Conservation (phyloP, 2,329 filamentous ascomycete genomes). For the Volutella citrinella region DNA sequence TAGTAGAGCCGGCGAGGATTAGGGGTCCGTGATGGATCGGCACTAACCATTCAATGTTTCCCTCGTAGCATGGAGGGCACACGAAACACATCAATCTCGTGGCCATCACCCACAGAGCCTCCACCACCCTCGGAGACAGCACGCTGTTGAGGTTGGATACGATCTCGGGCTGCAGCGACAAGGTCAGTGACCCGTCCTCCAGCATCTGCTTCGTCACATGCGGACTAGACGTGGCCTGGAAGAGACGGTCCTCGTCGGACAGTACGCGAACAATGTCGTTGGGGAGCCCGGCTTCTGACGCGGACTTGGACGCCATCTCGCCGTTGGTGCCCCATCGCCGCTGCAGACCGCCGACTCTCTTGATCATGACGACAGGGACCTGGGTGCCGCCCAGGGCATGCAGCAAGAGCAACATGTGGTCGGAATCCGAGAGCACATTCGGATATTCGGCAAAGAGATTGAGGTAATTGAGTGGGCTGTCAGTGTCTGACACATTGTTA, state of each 20-base stretch:
- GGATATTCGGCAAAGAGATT: slow-evolving; percentile 25
- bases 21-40: no score
- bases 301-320: slow-evolving; percentile 22
- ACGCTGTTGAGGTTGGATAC: not conserved
- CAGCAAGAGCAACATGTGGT: slow-evolving; percentile 25
- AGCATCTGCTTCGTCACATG: slow-evolving; percentile 13
- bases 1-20: no score
- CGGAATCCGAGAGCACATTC: slow-evolving; percentile 20
- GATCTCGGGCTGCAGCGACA: slow-evolving; percentile 18
- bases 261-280: slow-evolving; percentile 16
- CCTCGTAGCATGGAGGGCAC: slow-evolving; percentile 31
- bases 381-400: slow-evolving; percentile 18
- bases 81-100: slow-evolving; percentile 26
- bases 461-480: no score
- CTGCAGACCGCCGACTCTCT: slow-evolving; percentile 16
- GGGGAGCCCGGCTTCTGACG: slow-evolving; percentile 22
- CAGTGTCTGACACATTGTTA: no score
- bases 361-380: slow-evolving; percentile 23
- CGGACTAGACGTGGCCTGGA: slow-evolving; percentile 3
- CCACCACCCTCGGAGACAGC: slow-evolving; percentile 13
- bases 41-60: slow-evolving; percentile 29
- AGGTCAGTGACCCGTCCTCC: slow-evolving; percentile 15
- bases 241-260: slow-evolving; percentile 12
- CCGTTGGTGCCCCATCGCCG: slow-evolving; percentile 24
- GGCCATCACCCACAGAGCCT: slow-evolving; percentile 17